Evolutionary conservation across 306 rosid genomes (phyloP).

Genomic region (Malus domestica): DNA sequence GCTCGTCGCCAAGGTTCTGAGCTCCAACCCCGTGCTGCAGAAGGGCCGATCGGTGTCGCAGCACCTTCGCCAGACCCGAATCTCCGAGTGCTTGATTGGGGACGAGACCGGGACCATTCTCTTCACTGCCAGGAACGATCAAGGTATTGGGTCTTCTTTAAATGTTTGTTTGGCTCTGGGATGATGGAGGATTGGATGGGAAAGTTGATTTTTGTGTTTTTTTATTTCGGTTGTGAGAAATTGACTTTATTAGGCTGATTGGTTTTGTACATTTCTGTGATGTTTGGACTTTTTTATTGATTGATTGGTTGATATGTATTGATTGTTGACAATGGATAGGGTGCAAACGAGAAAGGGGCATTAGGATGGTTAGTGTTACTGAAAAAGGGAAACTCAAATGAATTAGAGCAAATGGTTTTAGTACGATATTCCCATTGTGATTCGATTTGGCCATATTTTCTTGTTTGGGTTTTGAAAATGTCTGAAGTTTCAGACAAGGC

Average conservation of each 20-base stretch:
- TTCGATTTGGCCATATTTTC: no score
- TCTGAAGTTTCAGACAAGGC: no score
- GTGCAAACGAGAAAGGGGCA: not conserved
- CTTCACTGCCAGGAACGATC: constrained; percentile 81
- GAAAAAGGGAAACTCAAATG: no score
- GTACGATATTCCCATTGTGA: no score
- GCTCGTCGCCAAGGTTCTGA: constrained; percentile 53
- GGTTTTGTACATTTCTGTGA: not conserved
- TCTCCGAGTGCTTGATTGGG: constrained; percentile 81
- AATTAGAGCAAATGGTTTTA: no score
- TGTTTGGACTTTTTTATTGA: not conserved
- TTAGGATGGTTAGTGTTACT: not conserved
- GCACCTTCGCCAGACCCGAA: constrained; percentile 62
- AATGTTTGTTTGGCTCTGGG: not conserved
- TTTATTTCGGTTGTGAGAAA: not conserved
- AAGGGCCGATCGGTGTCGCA: constrained; percentile 66
- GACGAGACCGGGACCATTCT: constrained; percentile 77
- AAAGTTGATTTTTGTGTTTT: not conserved
- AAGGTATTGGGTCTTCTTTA: constrained; percentile 32
- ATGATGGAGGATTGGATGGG: not conserved
- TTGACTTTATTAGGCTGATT: not conserved
- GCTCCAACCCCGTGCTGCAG: constrained; percentile 53
- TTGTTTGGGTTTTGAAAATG: no score
- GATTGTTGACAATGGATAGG: not conserved
- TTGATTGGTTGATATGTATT: not conserved